phyloP scores from a whole-genome alignment of 2,329 filamentous ascomycete species.

The Cercospora zeina region DNA sequence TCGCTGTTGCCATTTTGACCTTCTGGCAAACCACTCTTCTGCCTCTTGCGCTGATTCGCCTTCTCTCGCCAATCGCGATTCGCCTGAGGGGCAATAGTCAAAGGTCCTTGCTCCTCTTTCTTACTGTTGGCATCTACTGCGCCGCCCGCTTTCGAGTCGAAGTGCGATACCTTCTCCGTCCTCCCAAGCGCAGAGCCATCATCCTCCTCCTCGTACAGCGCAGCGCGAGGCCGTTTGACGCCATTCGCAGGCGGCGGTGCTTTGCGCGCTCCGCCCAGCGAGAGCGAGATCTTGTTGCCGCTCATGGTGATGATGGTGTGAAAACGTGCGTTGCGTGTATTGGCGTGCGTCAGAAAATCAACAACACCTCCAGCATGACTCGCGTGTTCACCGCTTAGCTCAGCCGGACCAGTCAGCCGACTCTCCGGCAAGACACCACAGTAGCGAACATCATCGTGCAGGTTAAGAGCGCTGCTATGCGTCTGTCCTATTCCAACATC shows the following conservation, averaged over 20 bases:
- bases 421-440: background rate
- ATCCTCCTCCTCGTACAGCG: slow-evolving; percentile 49
- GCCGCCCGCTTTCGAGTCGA: slow-evolving; percentile 54
- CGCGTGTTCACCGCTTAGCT: background rate
- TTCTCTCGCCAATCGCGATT: slow-evolving; percentile 66
- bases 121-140: slow-evolving; percentile 47
- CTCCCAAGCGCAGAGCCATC: slow-evolving; percentile 53
- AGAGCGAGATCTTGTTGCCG: slow-evolving; percentile 37
- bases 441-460: slow-evolving; percentile 9
- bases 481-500: background rate
- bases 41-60: slow-evolving; percentile 48
- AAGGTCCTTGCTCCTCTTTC: slow-evolving; percentile 44
- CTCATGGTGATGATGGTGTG: slow-evolving; percentile 19
- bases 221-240: slow-evolving; percentile 47
- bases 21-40: slow-evolving; percentile 59
- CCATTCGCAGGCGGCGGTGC: slow-evolving; percentile 37
- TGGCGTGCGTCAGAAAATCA: slow-evolving; percentile 10
- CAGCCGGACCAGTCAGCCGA: background rate
- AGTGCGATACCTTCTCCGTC: slow-evolving; percentile 55
- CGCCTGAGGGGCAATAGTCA: slow-evolving; percentile 59
- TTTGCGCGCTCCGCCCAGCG: slow-evolving; percentile 36
- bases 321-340: background rate
- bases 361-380: slow-evolving; percentile 2
- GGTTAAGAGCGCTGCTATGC: slow-evolving; percentile 10
- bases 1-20: slow-evolving; percentile 35